These are phyloP conservation scores for Leccinum fallax DNA, from an alignment of 1,284 basidiomycete species.

Conservation along the genomic window DNA sequence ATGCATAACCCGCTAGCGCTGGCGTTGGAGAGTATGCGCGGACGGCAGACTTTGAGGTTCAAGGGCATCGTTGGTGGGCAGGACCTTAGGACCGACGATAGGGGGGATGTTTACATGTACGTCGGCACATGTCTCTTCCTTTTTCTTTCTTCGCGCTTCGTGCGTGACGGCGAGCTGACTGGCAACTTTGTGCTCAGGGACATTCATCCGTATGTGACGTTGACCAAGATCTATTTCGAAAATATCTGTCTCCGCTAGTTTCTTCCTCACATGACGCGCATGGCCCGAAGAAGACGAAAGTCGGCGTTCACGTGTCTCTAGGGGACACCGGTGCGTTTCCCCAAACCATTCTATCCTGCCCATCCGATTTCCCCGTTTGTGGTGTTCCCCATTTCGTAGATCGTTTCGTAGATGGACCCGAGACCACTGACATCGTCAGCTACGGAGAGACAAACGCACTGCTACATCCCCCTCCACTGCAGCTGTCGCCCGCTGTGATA, in stretches of 20 bases:
- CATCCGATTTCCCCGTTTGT: neutral
- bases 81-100: slow-evolving; percentile 61
- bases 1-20: slow-evolving; percentile 70
- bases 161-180: neutral
- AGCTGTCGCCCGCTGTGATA: slow-evolving; percentile 15
- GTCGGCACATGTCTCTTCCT: slow-evolving; percentile 28
- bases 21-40: slow-evolving; percentile 78
- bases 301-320: slow-evolving; percentile 66
- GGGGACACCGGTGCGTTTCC: slow-evolving; percentile 61
- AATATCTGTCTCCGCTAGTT: slow-evolving; percentile 53
- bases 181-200: slow-evolving; percentile 47
- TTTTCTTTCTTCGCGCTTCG: neutral
- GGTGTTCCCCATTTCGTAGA: neutral
- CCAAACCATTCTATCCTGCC: neutral
- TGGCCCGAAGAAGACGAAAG: slow-evolving; percentile 34
- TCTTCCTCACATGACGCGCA: slow-evolving; percentile 20
- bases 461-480: slow-evolving; percentile 14
- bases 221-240: slow-evolving; percentile 69
- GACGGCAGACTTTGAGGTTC: slow-evolving; percentile 64
- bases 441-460: slow-evolving; percentile 50
- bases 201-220: slow-evolving; percentile 63
- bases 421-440: slow-evolving; percentile 68
- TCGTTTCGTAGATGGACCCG: slow-evolving; percentile 52
- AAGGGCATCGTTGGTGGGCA: slow-evolving; percentile 53
- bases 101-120: slow-evolving; percentile 62